These are phyloP conservation scores for Neonectria neomacrospora DNA, from an alignment of 2,329 filamentous ascomycete species.

Conservation along the genomic window DNA sequence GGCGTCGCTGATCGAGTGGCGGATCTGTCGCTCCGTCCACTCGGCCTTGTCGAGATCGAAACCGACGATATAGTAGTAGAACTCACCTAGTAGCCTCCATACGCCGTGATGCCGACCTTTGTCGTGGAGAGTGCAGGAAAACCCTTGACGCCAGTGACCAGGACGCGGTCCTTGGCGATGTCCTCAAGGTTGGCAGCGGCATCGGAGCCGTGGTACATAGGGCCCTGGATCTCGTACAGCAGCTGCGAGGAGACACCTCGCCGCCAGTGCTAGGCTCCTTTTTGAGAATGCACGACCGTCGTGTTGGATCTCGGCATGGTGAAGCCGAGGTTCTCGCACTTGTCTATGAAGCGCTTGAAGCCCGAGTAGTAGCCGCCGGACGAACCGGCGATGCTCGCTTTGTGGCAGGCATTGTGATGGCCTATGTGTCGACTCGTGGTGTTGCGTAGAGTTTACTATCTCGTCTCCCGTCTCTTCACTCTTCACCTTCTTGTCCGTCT, in stretches of 20 bases:
- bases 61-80: constrained; percentile 54
- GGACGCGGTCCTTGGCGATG: constrained; percentile 44
- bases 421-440: background rate
- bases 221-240: constrained; percentile 55
- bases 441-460: background rate
- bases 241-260: constrained; percentile 51
- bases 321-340: constrained; percentile 41
- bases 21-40: constrained; percentile 29
- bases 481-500: background rate
- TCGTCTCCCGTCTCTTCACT: background rate
- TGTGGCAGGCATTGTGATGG: constrained; percentile 34
- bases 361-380: constrained; percentile 63
- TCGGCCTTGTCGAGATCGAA: constrained; percentile 54
- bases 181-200: constrained; percentile 51
- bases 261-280: constrained; percentile 49
- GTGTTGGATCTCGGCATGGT: constrained; percentile 49
- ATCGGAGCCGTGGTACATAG: constrained; percentile 54
- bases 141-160: constrained; percentile 39
- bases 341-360: constrained; percentile 45
- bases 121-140: constrained; percentile 38
- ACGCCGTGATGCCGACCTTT: constrained; percentile 53
- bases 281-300: constrained; percentile 46
- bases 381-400: constrained; percentile 54
- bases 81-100: constrained; percentile 56
- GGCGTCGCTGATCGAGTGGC: constrained; percentile 29